phyloP scores from a whole-genome alignment of 2,329 filamentous ascomycete genomes.

The Fusarium caatingaense region DNA sequence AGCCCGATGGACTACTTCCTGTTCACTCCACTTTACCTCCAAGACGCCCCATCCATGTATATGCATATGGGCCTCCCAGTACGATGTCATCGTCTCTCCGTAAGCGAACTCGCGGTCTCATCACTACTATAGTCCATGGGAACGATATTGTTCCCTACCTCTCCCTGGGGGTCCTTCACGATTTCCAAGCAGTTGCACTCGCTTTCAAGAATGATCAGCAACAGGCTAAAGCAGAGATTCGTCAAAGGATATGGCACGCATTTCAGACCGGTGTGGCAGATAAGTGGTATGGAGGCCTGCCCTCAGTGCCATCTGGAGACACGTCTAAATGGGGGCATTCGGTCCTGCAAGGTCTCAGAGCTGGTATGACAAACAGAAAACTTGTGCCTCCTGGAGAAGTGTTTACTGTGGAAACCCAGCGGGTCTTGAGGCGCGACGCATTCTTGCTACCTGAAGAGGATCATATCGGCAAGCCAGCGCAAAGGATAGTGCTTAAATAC shows the following conservation, averaged over 20 bases:
- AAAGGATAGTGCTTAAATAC: conserved; percentile 75
- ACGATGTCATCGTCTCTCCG: conserved; percentile 78
- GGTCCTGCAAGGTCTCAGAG: conserved; percentile 72
- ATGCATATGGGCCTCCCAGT: conserved; percentile 80
- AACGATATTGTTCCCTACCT: conserved; percentile 79
- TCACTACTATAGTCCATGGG: conserved; percentile 79
- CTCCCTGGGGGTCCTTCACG: conserved; percentile 78
- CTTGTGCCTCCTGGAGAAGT: conserved; percentile 81
- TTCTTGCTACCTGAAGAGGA: conserved; percentile 62
- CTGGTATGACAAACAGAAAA: conserved; percentile 75
- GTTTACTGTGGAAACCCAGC: conserved; percentile 76
- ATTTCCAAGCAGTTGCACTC: conserved; percentile 77
- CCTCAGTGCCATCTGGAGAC: conserved; percentile 56
- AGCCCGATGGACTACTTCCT: conserved; percentile 42
- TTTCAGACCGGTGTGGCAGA: conserved; percentile 71
- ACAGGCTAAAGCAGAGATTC: conserved; percentile 74
- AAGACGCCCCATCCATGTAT: conserved; percentile 80
- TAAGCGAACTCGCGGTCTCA: conserved; percentile 76
- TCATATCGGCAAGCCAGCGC: conserved; percentile 72
- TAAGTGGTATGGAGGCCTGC: conserved; percentile 66
- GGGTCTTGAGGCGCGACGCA: conserved; percentile 74
- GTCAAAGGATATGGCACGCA: conserved; percentile 72
- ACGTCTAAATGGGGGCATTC: conserved; percentile 78
- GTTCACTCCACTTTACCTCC: conserved; percentile 67
- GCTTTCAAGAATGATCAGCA: conserved; percentile 79